phyloP scores from a whole-genome alignment of 1,284 basidiomycete species.

The Takashimella tepidaria region DNA sequence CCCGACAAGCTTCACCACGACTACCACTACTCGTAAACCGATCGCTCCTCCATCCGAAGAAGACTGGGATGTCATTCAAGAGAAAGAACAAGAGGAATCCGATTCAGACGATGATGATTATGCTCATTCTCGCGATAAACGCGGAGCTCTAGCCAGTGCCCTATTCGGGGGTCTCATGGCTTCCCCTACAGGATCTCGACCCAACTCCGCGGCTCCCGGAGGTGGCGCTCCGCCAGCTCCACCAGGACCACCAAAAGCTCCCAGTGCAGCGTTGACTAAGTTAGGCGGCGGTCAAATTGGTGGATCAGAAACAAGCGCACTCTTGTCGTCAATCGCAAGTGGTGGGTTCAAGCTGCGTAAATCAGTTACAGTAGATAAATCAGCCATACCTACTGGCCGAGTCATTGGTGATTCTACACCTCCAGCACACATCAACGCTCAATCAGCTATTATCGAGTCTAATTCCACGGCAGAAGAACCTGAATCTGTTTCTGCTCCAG shows the following conservation, averaged over 20 bases:
- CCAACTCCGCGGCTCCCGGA: conserved; percentile 24
- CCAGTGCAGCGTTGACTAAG: conserved; percentile 47
- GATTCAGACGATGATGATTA: conserved; percentile 66
- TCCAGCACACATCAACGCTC: conserved; percentile 62
- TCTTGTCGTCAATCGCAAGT: conserved; percentile 76
- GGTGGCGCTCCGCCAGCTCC: conserved; percentile 42
- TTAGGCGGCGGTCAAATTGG: conserved; percentile 48
- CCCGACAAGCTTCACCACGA: conserved; percentile 45
- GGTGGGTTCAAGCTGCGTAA: conserved; percentile 71
- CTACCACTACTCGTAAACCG: conserved; percentile 12
- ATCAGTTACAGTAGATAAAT: conserved; percentile 78
- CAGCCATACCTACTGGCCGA: conserved; percentile 60
- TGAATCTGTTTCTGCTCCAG: conserved; percentile 13
- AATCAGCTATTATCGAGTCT: conserved; percentile 37
- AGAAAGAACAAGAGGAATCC: conserved; percentile 56
- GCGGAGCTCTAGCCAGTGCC: conserved; percentile 68
- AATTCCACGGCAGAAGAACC: background rate
- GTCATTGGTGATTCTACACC: conserved; percentile 71
- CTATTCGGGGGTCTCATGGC: conserved; percentile 65
- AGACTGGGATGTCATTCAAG: conserved; percentile 79
- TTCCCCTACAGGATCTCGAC: conserved; percentile 29
- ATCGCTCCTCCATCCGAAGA: conserved; percentile 56
- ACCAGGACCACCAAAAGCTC: conserved; percentile 40
- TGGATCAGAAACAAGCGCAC: conserved; percentile 51
- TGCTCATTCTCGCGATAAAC: conserved; percentile 57